Base-by-base conservation (phyloP, 2,329 filamentous ascomycete genomes). In the Camillea tinctor region DNA sequence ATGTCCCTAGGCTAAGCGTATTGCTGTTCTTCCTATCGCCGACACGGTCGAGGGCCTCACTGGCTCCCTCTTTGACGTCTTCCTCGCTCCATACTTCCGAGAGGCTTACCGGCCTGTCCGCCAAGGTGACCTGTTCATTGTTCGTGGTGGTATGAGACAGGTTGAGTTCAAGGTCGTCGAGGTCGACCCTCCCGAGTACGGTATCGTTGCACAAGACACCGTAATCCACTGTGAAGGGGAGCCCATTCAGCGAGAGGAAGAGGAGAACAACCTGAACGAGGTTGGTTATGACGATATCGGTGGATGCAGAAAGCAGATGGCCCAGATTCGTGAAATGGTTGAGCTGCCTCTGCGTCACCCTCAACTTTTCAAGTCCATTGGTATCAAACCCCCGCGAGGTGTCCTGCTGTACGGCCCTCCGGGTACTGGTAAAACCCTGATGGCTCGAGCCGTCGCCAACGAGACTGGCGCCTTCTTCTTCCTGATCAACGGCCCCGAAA, bases 111-210 rank as follows among this genome's bases (percentile, higher is more conserved):
- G 95, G 76, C 95, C 95, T 58, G 93, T 99, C 63, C 90, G 93
- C 76, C 95, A 98, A 84, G 95, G 95, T 72, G 95, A 99, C 74
- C 87, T 97, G 60, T 99, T 99, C 85, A 97, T 93, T 76, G 92
- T 95, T 63, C 90, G 95, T 73, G 95, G 94, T 80, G 94, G 93
- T 75, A 99, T 99, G 95, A 89, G 95, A 77, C 94, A 97, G 79
- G 95, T 99, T 40, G 95, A 99, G 76, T 99, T 99, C 84, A 99
- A 99, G 85, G 94, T 99, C 50, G 94, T 99, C 53, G 95, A 99
- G 81, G 93, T 99, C 54, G 95, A 99, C 72, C 93, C 95, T 52
- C 95, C 95, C 68, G 95, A 99, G 83, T 98, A 96, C 74, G 96
- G 96, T 70, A 99, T 99, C 66, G 95, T 99, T 60, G 95, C 95